Percentiles rank a stretch among this genome's conserved stretches.
Conservation (phyloP, 352 stramenopile species). For the Pythium pectinolyticum region DNA sequence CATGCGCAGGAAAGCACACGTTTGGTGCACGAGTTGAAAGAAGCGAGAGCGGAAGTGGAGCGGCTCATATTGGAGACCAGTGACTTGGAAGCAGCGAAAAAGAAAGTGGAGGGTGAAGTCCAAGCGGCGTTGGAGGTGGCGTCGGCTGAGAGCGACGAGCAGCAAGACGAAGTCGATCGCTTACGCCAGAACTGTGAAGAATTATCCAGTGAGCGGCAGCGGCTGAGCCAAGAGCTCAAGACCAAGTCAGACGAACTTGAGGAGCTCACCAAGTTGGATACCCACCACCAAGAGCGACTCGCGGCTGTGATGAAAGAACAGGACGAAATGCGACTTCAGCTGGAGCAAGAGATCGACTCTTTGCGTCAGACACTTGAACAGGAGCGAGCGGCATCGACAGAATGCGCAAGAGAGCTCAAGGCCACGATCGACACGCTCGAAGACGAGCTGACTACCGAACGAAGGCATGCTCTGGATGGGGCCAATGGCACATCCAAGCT, state of each 20-base stretch:
- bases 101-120: conserved; percentile 3
- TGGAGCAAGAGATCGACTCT: conserved; percentile 14
- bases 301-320: conserved; percentile 11
- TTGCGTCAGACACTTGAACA: conserved; percentile 13
- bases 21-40: conserved; percentile 48
- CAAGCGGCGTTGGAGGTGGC: conserved; percentile 5
- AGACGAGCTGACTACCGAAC: conserved; percentile 3
- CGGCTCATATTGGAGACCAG: conserved; percentile 10
- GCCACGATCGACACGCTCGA: conserved; percentile 5
- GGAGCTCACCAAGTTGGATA: conserved; percentile 5
- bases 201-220: neutral
- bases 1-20: conserved; percentile 42
- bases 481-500: neutral
- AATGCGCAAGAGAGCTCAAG: conserved; percentile 12
- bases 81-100: conserved; percentile 10
- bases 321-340: neutral
- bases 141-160: conserved; percentile 15
- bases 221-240: conserved; percentile 11
- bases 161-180: conserved; percentile 18
- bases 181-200: conserved; percentile 8
- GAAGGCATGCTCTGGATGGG: neutral
- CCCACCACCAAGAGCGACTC: conserved; percentile 4
- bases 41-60: conserved; percentile 29
- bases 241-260: conserved; percentile 10
- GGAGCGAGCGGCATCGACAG: conserved; percentile 7